A percentile compares a stretch with the other conserved stretches of the same genome.
phyloP scores from a whole-genome alignment of 2,329 filamentous ascomycete species.

The Fusarium robinianum region DNA sequence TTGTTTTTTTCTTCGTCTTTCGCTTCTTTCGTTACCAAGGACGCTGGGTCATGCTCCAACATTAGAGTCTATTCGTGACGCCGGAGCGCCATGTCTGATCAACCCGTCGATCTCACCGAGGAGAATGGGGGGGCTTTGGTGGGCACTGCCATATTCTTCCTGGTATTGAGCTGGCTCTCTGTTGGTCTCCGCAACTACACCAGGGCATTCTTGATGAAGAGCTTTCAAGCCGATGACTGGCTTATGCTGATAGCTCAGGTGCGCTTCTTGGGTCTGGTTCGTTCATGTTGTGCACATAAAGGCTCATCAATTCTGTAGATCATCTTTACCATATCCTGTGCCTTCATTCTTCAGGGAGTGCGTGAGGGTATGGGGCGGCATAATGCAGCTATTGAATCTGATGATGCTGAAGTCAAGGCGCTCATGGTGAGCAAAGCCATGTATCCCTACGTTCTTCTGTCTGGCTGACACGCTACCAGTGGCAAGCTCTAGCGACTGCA shows the following conservation, averaged over 20 bases:
- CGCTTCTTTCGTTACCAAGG: not conserved
- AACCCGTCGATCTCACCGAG: conserved; percentile 42
- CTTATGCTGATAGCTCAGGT: conserved; percentile 57
- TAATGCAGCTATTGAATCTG: conserved; percentile 49
- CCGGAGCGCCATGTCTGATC: conserved; percentile 39
- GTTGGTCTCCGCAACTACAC: conserved; percentile 52
- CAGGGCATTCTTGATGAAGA: conserved; percentile 48
- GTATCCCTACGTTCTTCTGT: not conserved
- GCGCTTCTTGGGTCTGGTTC: conserved; percentile 16
- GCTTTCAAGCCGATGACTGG: conserved; percentile 58
- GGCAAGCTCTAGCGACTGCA: conserved; percentile 56
- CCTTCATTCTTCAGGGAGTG: conserved; percentile 51
- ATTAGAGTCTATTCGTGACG: conserved; percentile 24
- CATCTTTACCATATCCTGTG: conserved; percentile 54
- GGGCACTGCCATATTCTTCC: conserved; percentile 43
- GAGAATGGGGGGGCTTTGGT: conserved; percentile 47
- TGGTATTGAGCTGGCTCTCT: conserved; percentile 49
- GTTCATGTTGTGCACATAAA: not conserved
- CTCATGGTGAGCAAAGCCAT: conserved; percentile 47
- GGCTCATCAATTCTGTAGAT: conserved; percentile 36
- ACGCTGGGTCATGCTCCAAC: conserved; percentile 28
- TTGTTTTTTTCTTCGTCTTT: conserved; percentile 3
- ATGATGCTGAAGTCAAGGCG: conserved; percentile 48
- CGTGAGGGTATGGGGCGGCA: conserved; percentile 52
- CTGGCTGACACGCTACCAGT: conserved; percentile 42